phyloP scores from a whole-genome alignment of 2,329 filamentous ascomycete genomes.

The Botryotinia convoluta region DNA sequence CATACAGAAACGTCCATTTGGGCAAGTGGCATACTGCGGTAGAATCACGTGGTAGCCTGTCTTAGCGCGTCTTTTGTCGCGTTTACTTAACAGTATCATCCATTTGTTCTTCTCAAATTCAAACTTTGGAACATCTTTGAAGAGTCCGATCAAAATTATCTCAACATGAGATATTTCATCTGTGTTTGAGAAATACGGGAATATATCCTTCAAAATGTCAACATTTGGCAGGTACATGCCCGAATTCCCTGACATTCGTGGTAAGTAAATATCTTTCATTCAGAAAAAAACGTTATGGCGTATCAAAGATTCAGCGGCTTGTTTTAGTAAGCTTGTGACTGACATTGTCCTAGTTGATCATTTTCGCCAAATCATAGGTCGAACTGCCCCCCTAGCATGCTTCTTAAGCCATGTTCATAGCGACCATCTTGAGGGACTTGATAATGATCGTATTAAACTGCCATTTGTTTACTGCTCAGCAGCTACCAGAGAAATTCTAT shows the following conservation, averaged over 20 bases:
- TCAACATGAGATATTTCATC: not conserved
- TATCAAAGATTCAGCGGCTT: not conserved
- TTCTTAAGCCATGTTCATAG: constrained; percentile 93
- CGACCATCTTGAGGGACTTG: constrained; percentile 72
- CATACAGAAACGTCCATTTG: not conserved
- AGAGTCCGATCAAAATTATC: not conserved
- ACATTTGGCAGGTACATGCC: constrained; percentile 70
- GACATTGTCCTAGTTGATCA: constrained; percentile 63
- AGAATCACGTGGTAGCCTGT: not conserved
- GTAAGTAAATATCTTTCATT: constrained; percentile 40
- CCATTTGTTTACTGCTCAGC: constrained; percentile 90
- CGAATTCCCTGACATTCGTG: constrained; percentile 78
- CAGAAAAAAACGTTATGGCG: not conserved
- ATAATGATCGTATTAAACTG: constrained; percentile 67
- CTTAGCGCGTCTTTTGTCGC: constrained; percentile 2
- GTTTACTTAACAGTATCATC: not conserved
- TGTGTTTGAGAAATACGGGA: not conserved
- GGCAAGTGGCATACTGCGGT: not conserved
- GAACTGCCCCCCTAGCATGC: constrained; percentile 68
- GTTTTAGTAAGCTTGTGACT: not conserved
- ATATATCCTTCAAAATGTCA: constrained; percentile 55
- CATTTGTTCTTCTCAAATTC: not conserved
- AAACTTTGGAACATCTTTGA: not conserved
- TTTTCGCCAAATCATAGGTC: constrained; percentile 60
- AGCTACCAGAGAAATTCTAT: constrained; percentile 75